Evolutionary conservation across 2,329 filamentous ascomycete genomes (phyloP), one percentile per base, ranked within the genome.

Genomic region (Venturia aucupariae): DNA sequence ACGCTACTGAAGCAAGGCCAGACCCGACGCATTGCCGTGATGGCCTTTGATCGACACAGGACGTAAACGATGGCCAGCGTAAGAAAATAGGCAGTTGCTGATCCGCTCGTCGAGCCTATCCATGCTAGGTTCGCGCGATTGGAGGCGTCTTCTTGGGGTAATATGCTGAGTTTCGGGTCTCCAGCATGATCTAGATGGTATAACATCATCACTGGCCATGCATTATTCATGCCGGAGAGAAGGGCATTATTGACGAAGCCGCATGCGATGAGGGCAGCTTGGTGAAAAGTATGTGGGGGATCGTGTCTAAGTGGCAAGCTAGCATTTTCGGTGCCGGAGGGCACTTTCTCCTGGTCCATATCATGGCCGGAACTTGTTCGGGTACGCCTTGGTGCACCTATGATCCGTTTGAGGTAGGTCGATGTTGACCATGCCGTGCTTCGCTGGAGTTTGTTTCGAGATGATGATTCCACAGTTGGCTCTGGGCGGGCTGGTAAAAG

Each of bases 1-100:
- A 35, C 51, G 51, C 17, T 55, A 13, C 51, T 55, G 13, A 55
- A 35, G 51, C 51, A 55, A 22, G 51, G 51, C 51, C 51, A 55
- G 30, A 24, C 27, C 30, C 30, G 51, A 55, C 4, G 10, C 4
- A 30, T 8, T 35, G 13, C n/a, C 24, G 13, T 17, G 35, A n/a
- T 10, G 13, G 30, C 51, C 13, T 24, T 35, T 10, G 32, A 6
- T 55, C 30, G 27, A n/a, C 27, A 55, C 15, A 55, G 27, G 2
- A 32, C 4, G 3, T 19, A 10, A 19, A 35, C 51, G 8, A 55
- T 55, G 51, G 30, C 27, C 30, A 55, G 27, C 51, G 51, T 55
- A 6, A 32, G 27, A n/a, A 55, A 55, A 35, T 55, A 55, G 13
- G 27, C 10, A 8, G 30, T 32, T 6, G 51, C 27, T 55, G 51